phyloP scores from a whole-genome alignment of 345 rosid genomes.

The Boechera stricta region DNA sequence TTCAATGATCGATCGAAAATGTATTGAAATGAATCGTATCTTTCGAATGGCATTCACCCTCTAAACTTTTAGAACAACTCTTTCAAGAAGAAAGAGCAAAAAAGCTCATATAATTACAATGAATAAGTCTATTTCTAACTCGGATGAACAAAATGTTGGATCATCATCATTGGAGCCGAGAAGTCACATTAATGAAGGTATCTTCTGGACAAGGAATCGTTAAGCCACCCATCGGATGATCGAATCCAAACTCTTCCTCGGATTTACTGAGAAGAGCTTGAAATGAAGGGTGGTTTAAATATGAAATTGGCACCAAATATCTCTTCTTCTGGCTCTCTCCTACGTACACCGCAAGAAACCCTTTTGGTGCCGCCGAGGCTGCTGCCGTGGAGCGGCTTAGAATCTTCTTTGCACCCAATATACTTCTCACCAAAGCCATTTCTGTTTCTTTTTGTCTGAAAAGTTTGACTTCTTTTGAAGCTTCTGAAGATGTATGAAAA shows the following conservation, averaged over 20 bases:
- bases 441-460: background rate
- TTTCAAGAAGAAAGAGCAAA: conserved; percentile 16
- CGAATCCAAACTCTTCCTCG: conserved; percentile 60
- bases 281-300: conserved; percentile 51
- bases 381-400: conserved; percentile 10
- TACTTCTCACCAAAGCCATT: conserved; percentile 40
- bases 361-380: conserved; percentile 46
- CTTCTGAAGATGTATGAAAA: background rate
- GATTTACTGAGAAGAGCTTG: conserved; percentile 54
- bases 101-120: background rate
- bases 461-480: background rate
- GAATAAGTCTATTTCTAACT: background rate
- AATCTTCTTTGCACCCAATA: conserved; percentile 37
- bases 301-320: conserved; percentile 56
- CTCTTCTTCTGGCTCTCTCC: conserved; percentile 60
- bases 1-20: background rate
- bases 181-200: conserved; percentile 49
- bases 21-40: conserved; percentile 3
- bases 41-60: background rate
- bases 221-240: conserved; percentile 62
- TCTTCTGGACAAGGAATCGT: conserved; percentile 62
- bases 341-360: conserved; percentile 58
- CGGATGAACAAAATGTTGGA: background rate
- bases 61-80: conserved; percentile 3
- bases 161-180: conserved; percentile 38